phyloP scores from a whole-genome alignment of 1,284 basidiomycete species.

The Ustilago trichophora region DNA sequence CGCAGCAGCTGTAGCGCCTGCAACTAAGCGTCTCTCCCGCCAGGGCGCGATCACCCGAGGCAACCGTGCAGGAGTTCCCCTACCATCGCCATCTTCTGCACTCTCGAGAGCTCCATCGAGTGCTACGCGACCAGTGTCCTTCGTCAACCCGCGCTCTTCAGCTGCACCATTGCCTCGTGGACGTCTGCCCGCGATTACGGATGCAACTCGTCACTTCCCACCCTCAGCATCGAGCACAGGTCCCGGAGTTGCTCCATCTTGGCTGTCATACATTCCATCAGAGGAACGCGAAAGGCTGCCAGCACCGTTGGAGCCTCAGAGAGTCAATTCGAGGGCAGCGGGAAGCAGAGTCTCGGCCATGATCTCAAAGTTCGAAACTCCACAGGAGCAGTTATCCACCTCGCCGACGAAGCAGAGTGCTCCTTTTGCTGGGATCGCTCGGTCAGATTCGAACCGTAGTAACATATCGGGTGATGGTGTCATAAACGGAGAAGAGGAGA shows the following conservation, averaged over 20 bases:
- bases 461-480: not conserved
- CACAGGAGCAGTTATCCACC: constrained; percentile 3
- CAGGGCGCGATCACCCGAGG: constrained; percentile 28
- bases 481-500: not conserved
- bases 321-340: constrained; percentile 8
- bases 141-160: constrained; percentile 49
- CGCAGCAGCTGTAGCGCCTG: not conserved
- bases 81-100: constrained; percentile 5
- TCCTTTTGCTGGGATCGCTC: not conserved
- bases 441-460: constrained; percentile 6
- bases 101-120: constrained; percentile 18
- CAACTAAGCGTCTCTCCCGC: constrained; percentile 24
- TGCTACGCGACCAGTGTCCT: constrained; percentile 34
- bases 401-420: not conserved
- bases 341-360: constrained; percentile 43
- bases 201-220: constrained; percentile 58
- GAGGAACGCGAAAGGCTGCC: constrained; percentile 37
- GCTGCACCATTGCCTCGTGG: constrained; percentile 52
- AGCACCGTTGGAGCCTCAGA: constrained; percentile 29
- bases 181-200: constrained; percentile 54
- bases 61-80: constrained; percentile 4
- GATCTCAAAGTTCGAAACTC: constrained; percentile 40
- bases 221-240: constrained; percentile 36
- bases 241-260: constrained; percentile 24
- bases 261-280: constrained; percentile 42